Conservation (phyloP, 768 basidiomycete genomes). For the Kwoniella europaea region DNA sequence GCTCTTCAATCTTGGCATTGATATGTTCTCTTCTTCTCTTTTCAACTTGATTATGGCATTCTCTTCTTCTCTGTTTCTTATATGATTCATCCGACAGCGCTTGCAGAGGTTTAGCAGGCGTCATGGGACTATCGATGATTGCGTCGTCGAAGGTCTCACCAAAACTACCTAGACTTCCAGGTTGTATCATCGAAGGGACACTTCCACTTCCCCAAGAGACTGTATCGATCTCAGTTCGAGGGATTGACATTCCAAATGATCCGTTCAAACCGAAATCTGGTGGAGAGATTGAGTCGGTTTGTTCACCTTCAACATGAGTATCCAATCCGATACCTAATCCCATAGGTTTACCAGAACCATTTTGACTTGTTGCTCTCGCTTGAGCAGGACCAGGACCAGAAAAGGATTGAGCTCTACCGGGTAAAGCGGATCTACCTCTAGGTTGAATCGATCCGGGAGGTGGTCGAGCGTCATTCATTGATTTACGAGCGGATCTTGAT, state of each 20-base stretch:
- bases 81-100: constrained; percentile 27
- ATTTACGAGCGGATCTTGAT: constrained; percentile 36
- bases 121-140: constrained; percentile 43
- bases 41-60: constrained; percentile 53
- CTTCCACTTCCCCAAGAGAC: constrained; percentile 25
- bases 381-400: constrained; percentile 22
- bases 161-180: constrained; percentile 39
- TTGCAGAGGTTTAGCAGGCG: constrained; percentile 31
- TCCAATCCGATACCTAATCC: constrained; percentile 36
- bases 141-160: constrained; percentile 25
- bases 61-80: constrained; percentile 45
- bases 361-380: constrained; percentile 28
- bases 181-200: constrained; percentile 23
- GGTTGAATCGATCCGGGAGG: constrained; percentile 23
- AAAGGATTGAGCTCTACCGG: constrained; percentile 18
- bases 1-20: constrained; percentile 51
- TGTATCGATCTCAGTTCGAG: constrained; percentile 9
- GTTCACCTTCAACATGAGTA: constrained; percentile 38
- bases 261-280: constrained; percentile 23
- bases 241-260: constrained; percentile 30
- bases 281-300: constrained; percentile 32
- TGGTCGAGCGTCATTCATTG: constrained; percentile 43
- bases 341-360: constrained; percentile 14
- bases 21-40: constrained; percentile 51
- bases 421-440: constrained; percentile 23